A percentile compares a stretch with the other conserved stretches of the same genome.
Evolutionary conservation across 2,329 filamentous ascomycete genomes (phyloP).

Genomic region (Phaeomoniella chlamydospora): DNA sequence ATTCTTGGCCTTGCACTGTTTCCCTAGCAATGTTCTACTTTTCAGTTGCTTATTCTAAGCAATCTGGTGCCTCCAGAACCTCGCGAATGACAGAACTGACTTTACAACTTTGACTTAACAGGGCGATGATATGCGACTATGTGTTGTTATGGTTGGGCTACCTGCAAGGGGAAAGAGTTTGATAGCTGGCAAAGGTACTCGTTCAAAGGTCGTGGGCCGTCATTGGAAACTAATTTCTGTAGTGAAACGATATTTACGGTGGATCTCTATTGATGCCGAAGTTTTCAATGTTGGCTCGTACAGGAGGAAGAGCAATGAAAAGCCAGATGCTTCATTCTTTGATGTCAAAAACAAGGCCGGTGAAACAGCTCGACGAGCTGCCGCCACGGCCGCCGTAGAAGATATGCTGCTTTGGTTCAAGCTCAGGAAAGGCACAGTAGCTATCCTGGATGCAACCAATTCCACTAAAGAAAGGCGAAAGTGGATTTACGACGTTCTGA

Average conservation of each 20-base stretch:
- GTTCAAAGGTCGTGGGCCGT: background rate
- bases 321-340: constrained; percentile 89
- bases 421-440: constrained; percentile 59
- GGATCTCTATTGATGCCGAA: constrained; percentile 85
- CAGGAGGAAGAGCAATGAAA: constrained; percentile 75
- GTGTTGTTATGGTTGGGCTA: constrained; percentile 96
- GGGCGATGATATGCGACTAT: constrained; percentile 93
- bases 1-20: too few species aligned
- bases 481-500: constrained; percentile 78
- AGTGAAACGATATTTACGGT: constrained; percentile 89
- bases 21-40: too few species aligned
- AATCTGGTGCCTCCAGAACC: too few species aligned
- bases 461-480: constrained; percentile 77
- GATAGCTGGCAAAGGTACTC: constrained; percentile 84
- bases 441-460: constrained; percentile 93
- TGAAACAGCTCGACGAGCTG: constrained; percentile 73
- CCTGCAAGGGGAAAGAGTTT: constrained; percentile 93
- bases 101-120: constrained; percentile 48
- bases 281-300: constrained; percentile 98
- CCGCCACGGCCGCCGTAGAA: constrained; percentile 77
- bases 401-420: constrained; percentile 95
- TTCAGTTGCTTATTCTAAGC: too few species aligned
- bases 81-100: too few species aligned
- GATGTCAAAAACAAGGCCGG: constrained; percentile 81
- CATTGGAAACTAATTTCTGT: constrained; percentile 4